These are phyloP conservation scores for Picea engelmannii DNA, from an alignment of 83 land plant genomes.

Conservation along the genomic window DNA sequence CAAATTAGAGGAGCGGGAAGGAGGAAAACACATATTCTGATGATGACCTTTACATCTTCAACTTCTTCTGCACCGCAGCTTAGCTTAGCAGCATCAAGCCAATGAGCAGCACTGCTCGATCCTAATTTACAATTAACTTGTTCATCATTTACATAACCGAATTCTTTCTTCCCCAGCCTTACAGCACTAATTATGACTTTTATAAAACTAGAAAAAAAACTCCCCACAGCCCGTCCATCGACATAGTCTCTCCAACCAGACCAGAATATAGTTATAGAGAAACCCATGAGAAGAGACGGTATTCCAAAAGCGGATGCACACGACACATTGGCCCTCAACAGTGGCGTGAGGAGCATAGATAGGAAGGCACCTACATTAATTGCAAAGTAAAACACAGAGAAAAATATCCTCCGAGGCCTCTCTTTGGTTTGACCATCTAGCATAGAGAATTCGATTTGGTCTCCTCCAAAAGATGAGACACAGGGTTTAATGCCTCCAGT, in stretches of 20 bases:
- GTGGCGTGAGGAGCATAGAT: slow-evolving; percentile 34
- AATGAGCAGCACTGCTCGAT: slow-evolving; percentile 11
- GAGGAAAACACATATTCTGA: slow-evolving; percentile 28
- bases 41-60: slow-evolving; percentile 36
- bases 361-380: slow-evolving; percentile 34
- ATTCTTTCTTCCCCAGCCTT: slow-evolving; percentile 8
- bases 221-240: slow-evolving; percentile 29
- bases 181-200: slow-evolving; percentile 26
- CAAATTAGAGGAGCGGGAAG: slow-evolving; percentile 38
- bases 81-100: slow-evolving; percentile 38
- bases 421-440: slow-evolving; percentile 30
- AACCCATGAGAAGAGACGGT: slow-evolving; percentile 37
- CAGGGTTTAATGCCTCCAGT: slow-evolving; percentile 51
- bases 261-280: slow-evolving; percentile 33
- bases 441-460: slow-evolving; percentile 36
- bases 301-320: slow-evolving; percentile 38
- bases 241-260: slow-evolving; percentile 21
- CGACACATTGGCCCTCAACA: slow-evolving; percentile 28
- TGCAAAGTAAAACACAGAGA: slow-evolving; percentile 41
- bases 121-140: not conserved
- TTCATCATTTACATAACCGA: not conserved
- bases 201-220: slow-evolving; percentile 28
- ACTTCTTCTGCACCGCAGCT: slow-evolving; percentile 23
- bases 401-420: slow-evolving; percentile 26
- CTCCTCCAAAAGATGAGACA: slow-evolving; percentile 43